These are phyloP conservation scores for Mollisia scopiformis DNA, from an alignment of 2,329 filamentous ascomycete genomes.

Conservation along the genomic window DNA sequence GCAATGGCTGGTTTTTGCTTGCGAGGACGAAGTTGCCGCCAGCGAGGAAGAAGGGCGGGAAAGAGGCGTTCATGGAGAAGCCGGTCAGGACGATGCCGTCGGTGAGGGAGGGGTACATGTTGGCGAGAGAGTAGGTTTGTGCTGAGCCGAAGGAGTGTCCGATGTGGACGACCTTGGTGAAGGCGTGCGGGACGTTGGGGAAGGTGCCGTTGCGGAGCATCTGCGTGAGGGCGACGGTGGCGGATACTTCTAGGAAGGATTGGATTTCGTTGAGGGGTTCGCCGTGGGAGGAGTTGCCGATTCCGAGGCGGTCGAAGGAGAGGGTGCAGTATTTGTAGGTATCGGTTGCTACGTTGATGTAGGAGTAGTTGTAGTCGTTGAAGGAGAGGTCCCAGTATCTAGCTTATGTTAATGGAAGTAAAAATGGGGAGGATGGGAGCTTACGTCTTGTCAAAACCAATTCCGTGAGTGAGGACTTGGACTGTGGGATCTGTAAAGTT, in stretches of 20 bases:
- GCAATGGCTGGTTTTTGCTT: slow-evolving; percentile 31
- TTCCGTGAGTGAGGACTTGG: slow-evolving; percentile 56
- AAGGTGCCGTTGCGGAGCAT: slow-evolving; percentile 50
- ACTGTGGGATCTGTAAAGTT: slow-evolving; percentile 36
- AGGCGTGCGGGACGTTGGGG: slow-evolving; percentile 38
- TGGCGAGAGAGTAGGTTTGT: slow-evolving; percentile 58
- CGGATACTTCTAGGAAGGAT: slow-evolving; percentile 58
- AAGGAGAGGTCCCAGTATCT: slow-evolving; percentile 65
- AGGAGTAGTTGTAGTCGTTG: slow-evolving; percentile 64
- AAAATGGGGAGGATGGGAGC: slow-evolving; percentile 2
- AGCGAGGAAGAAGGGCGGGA: slow-evolving; percentile 46
- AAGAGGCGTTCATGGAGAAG: slow-evolving; percentile 53
- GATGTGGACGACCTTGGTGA: slow-evolving; percentile 57
- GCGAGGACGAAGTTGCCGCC: slow-evolving; percentile 52
- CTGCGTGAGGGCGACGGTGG: slow-evolving; percentile 55
- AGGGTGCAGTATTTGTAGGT: slow-evolving; percentile 61
- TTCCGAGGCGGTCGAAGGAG: slow-evolving; percentile 63
- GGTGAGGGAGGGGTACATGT: slow-evolving; percentile 53
- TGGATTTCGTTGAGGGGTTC: slow-evolving; percentile 65
- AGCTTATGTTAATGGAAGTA: background rate
- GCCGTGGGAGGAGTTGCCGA: slow-evolving; percentile 59
- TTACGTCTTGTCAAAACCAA: slow-evolving; percentile 55
- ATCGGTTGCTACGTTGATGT: slow-evolving; percentile 57
- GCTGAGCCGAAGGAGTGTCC: slow-evolving; percentile 67
- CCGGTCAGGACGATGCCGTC: slow-evolving; percentile 64